A percentile compares a stretch with the other conserved stretches of the same genome.
These are phyloP conservation scores for Petrea volubilis DNA, from an alignment of 257 asterid species.

Conservation along the genomic window DNA sequence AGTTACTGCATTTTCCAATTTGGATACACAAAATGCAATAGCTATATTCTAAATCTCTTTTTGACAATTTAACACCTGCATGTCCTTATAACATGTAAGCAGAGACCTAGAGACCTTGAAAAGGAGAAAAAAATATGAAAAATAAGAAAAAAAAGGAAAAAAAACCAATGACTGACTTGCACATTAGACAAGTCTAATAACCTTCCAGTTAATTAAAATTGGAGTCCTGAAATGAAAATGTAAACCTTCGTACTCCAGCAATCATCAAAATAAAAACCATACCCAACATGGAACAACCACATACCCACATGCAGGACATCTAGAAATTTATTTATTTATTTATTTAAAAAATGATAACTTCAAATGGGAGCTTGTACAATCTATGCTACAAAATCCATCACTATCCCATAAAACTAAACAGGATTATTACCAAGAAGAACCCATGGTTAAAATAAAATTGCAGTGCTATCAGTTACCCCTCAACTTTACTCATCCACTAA, in stretches of 20 bases:
- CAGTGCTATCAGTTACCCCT: not conserved
- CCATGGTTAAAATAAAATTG: conserved; percentile 6
- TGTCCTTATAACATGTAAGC: conserved; percentile 1
- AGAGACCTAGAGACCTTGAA: not conserved
- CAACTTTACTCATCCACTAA: conserved; percentile 21
- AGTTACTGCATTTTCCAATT: conserved; percentile 11
- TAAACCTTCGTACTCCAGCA: conserved; percentile 4
- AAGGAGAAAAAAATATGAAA: not conserved
- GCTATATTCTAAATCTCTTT: not conserved
- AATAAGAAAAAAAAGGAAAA: not conserved
- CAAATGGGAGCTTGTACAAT: not conserved
- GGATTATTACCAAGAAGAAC: not conserved
- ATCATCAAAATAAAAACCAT: not conserved
- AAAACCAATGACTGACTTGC: no score
- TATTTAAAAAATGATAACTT: not conserved
- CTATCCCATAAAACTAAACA: not conserved
- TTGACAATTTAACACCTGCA: conserved; percentile 7
- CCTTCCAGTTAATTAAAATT: not conserved
- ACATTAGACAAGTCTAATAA: conserved; percentile 8
- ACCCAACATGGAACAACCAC: conserved; percentile 26
- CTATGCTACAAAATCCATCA: conserved; percentile 9
- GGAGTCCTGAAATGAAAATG: not conserved
- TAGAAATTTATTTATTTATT: not conserved
- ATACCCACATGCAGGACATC: conserved; percentile 12
- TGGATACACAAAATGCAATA: conserved; percentile 4